phyloP scores from a whole-genome alignment of 345 rosid species.

The Citrus inodora region DNA sequence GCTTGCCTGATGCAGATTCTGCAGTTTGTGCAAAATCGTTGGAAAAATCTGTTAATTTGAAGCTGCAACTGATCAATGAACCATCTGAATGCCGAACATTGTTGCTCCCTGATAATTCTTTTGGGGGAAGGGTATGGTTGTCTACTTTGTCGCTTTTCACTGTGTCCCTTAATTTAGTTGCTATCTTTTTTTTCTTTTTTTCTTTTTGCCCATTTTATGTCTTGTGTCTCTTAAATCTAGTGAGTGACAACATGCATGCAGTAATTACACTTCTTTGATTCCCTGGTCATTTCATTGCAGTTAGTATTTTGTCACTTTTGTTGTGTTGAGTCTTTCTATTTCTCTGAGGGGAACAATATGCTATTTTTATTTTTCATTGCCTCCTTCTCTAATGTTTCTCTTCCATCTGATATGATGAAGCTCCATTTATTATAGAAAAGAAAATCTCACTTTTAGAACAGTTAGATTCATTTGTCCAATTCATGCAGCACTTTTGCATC shows the following conservation, averaged over 20 bases:
- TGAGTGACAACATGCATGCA: background rate
- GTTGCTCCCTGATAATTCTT: conserved; percentile 28
- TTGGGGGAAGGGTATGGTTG: conserved; percentile 24
- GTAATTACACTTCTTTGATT: background rate
- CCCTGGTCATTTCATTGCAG: background rate
- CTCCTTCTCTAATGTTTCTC: background rate
- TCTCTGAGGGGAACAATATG: background rate
- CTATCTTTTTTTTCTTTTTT: background rate
- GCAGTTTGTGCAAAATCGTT: background rate
- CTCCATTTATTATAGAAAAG: background rate
- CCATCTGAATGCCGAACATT: conserved; percentile 30
- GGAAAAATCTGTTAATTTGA: conserved; percentile 4
- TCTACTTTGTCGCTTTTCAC: background rate
- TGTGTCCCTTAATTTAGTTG: background rate
- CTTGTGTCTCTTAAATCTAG: background rate
- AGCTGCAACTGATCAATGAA: conserved; percentile 25
- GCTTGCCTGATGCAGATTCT: background rate
- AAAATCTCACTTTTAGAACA: background rate
- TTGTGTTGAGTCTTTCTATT: background rate
- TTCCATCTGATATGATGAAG: background rate
- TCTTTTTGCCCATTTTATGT: background rate
- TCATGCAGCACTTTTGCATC: background rate
- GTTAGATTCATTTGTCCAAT: background rate
- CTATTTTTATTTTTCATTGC: background rate
- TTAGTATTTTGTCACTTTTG: background rate